Percentiles rank a stretch among this genome's conserved stretches.
These are phyloP conservation scores for Suaeda aralocaspica DNA, from an alignment of 148 eudicot genomes.

Conservation along the genomic window DNA sequence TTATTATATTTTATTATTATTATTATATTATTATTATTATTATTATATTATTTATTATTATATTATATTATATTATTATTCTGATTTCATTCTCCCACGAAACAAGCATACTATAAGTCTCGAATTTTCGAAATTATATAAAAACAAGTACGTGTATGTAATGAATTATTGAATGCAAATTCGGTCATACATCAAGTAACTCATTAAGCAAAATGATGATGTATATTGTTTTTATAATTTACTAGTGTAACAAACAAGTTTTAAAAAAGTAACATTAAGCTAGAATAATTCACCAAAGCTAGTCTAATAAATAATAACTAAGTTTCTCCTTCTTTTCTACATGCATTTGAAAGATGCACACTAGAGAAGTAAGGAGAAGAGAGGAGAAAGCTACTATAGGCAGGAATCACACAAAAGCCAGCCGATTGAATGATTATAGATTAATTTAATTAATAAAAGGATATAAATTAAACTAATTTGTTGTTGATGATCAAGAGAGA, in stretches of 20 bases:
- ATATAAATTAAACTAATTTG: background rate
- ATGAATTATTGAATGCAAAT: background rate
- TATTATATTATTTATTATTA: too few relatives aligned
- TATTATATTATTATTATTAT: too few relatives aligned
- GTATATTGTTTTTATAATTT: background rate
- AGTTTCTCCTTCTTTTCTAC: slow-evolving; percentile 17
- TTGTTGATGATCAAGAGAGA: slow-evolving; percentile 44
- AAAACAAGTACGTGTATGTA: background rate
- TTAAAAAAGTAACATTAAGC: background rate
- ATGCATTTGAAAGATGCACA: slow-evolving; percentile 24
- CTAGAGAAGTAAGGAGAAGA: slow-evolving; percentile 7
- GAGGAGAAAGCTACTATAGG: slow-evolving; percentile 3
- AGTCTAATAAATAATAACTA: slow-evolving; percentile 15
- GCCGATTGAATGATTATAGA: background rate
- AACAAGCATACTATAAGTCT: background rate
- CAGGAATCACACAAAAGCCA: slow-evolving; percentile 1
- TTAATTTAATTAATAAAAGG: background rate
- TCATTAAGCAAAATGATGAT: too few relatives aligned
- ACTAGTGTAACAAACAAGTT: slow-evolving; percentile 5
- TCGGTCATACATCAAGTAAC: slow-evolving; percentile 1
- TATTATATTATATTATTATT: too few relatives aligned
- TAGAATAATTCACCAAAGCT: background rate
- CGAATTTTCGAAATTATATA: background rate
- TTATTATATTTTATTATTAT: too few relatives aligned
- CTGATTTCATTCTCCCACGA: slow-evolving; percentile 5